A percentile compares a stretch with the other conserved stretches of the same genome.
These are phyloP conservation scores for Fusarium drepaniforme DNA, from an alignment of 2,329 filamentous ascomycete species.

Conservation along the genomic window DNA sequence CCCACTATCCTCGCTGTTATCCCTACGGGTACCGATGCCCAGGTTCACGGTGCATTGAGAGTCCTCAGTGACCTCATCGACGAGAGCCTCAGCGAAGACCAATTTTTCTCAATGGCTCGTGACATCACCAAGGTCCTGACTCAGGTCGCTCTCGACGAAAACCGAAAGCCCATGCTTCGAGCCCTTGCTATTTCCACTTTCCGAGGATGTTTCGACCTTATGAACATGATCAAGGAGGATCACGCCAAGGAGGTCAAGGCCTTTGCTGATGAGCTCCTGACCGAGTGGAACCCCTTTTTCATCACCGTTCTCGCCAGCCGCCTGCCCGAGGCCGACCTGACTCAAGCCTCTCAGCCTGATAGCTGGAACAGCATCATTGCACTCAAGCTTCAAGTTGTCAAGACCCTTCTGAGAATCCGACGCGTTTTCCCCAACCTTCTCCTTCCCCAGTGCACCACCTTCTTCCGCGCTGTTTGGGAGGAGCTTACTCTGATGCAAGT, in stretches of 20 bases:
- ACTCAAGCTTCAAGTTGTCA: slow-evolving; percentile 93
- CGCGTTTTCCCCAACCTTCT: slow-evolving; percentile 85
- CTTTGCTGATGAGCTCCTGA: slow-evolving; percentile 89
- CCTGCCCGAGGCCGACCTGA: slow-evolving; percentile 73
- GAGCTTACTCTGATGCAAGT: slow-evolving; percentile 81
- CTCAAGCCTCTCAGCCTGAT: slow-evolving; percentile 66
- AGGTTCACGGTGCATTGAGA: slow-evolving; percentile 89
- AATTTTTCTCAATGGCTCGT: slow-evolving; percentile 91
- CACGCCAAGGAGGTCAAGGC: slow-evolving; percentile 87
- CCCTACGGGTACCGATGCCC: slow-evolving; percentile 78
- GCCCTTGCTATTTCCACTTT: slow-evolving; percentile 92
- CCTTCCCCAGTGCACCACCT: slow-evolving; percentile 81
- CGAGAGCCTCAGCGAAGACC: slow-evolving; percentile 91
- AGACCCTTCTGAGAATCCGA: slow-evolving; percentile 91
- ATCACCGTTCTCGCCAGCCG: slow-evolving; percentile 79
- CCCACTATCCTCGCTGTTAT: slow-evolving; percentile 84
- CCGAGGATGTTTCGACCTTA: slow-evolving; percentile 89
- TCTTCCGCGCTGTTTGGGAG: slow-evolving; percentile 91
- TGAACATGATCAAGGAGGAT: slow-evolving; percentile 97
- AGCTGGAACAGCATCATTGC: slow-evolving; percentile 85
- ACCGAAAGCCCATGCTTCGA: slow-evolving; percentile 80
- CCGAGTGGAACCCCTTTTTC: slow-evolving; percentile 92
- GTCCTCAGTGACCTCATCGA: slow-evolving; percentile 93
- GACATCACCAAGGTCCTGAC: slow-evolving; percentile 89
- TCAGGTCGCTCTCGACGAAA: slow-evolving; percentile 81